Evolutionary conservation across 768 basidiomycete genomes (phyloP), one percentile per base, ranked within the genome.

Genomic region (Lactifluus subvellereus): DNA sequence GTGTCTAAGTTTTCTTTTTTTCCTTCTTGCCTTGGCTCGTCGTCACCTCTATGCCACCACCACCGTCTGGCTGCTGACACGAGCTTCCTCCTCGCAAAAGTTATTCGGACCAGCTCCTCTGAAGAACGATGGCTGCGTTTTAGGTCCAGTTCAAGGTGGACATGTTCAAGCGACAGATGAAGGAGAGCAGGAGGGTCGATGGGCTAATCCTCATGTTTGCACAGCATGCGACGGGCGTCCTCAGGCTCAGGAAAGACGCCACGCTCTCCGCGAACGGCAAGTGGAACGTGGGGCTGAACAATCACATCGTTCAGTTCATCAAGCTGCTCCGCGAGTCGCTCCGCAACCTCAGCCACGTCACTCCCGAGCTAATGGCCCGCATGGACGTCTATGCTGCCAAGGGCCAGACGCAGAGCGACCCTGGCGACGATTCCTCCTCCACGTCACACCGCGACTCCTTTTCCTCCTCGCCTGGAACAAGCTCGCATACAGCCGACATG

Each of bases 151-250:
- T 91, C 73, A 85, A 87, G 73, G 86, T 90, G 61, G 89, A 92
- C 32, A 81, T 79, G 43, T 96, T 97, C 78, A 86, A 89, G 60
- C 82, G 84, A 40, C 90, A 94, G 69, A 89, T 98, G 85, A 92
- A 93, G 74, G 95, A 98, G 73, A 95, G 92, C 73, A 83, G 97
- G 51, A 97, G 96, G 77, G 91, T 98, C 43, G 97, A 99, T 75
- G 94, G 98, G 66, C 87, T 99, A 59, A 96, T 99, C 62, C 80
- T 99, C 56, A 90, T 91, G 82, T 98, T 98, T 70, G 95, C 95
- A n/a, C n/a, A n/a, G 11, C 87, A 93, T 57, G 91, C 96, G 3
- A 93, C 91, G 3, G 81, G 84, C 32, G 84, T 91, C 9, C 81
- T 98, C 63, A 27, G 27, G 27, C 27, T 27, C 27, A 89, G 87